Conservation (phyloP, 768 basidiomycete genomes). For the Tephrocybe sp. region DNA sequence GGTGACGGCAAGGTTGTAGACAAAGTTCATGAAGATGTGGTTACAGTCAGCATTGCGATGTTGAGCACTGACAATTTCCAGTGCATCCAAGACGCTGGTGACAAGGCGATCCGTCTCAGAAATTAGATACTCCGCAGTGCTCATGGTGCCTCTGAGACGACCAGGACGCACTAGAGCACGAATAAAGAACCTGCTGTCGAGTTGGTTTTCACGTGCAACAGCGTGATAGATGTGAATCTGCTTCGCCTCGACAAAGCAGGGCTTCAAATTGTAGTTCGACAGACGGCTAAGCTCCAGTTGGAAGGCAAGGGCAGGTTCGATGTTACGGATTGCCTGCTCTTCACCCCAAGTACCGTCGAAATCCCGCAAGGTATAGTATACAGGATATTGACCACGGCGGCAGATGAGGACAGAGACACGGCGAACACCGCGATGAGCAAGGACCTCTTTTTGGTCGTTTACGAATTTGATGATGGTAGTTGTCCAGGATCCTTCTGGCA, state of each 20-base stretch:
- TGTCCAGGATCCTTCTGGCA: constrained; percentile 75
- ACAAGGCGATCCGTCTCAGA: constrained; percentile 98
- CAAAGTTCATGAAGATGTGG: constrained; percentile 98
- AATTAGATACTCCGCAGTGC: constrained; percentile 95
- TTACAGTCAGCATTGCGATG: constrained; percentile 95
- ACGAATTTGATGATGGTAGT: constrained; percentile 67
- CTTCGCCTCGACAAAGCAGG: constrained; percentile 95
- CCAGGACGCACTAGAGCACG: constrained; percentile 96
- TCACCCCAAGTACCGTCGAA: constrained; percentile 78
- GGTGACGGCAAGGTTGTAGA: constrained; percentile 92
- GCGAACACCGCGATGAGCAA: constrained; percentile 79
- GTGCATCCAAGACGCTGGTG: constrained; percentile 88
- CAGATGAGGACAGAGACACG: constrained; percentile 92
- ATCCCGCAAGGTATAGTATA: constrained; percentile 89
- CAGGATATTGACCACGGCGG: constrained; percentile 86
- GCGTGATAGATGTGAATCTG: constrained; percentile 99
- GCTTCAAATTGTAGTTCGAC: constrained; percentile 94
- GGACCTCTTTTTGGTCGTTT: constrained; percentile 60
- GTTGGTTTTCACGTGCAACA: constrained; percentile 91
- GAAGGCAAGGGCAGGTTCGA: constrained; percentile 97
- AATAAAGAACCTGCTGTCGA: constrained; percentile 98
- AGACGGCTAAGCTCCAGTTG: constrained; percentile 96
- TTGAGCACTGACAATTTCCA: constrained; percentile 90
- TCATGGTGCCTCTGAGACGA: constrained; percentile 88
- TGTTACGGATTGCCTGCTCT: constrained; percentile 95